Evolutionary conservation across 306 rosid species (phyloP), one percentile per base, ranked within the genome.

Genomic region (Prunus mongolica): DNA sequence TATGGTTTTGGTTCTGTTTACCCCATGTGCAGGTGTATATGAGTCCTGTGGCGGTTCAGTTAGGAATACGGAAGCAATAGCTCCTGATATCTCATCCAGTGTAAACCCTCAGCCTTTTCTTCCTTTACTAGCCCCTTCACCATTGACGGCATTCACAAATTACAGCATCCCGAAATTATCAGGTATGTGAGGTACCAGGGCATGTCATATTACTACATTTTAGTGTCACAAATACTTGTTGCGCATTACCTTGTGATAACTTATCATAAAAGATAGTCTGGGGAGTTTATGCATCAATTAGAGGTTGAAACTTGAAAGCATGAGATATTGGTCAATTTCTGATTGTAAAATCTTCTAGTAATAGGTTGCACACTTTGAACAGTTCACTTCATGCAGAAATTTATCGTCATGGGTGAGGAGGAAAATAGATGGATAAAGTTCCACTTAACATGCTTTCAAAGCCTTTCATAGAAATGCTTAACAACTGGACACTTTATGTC

Each of bases 121-220:
- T 85, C 95, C 92, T 52, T 67, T 79, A 34, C 38, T 90, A 79
- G 84, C 87, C 58, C 92, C 88, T 74, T 87, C 92, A 38, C 90
- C 86, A 9, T 72, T 89, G 88, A 80, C 49, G 24, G 83, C 91
- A 45, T 84, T 89, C 80, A 76, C 82, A 62, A 82, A 84, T 75
- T 51, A 41, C 67, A 84, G 81, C 22, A 15, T 73, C 52, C 89
- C 87, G 2, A 76, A 56, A 49, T 83, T 88, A 66, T 90, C 90
- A 80, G 92, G 92, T 88, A 65, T 38, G 27, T 47, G 69, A 62
- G 72, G 44, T 7, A 38, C 44, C 44, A 38, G 9, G 44, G 44
- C 10, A 38, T 7, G 44, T 7, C 60, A 58, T 18, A 38, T 47
- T 52, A 68, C 20, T 65, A 69, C 60, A 12, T 38, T 3, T 15